Conservation (phyloP, 2,329 filamentous ascomycete species). For the Fusarium sp. region DNA sequence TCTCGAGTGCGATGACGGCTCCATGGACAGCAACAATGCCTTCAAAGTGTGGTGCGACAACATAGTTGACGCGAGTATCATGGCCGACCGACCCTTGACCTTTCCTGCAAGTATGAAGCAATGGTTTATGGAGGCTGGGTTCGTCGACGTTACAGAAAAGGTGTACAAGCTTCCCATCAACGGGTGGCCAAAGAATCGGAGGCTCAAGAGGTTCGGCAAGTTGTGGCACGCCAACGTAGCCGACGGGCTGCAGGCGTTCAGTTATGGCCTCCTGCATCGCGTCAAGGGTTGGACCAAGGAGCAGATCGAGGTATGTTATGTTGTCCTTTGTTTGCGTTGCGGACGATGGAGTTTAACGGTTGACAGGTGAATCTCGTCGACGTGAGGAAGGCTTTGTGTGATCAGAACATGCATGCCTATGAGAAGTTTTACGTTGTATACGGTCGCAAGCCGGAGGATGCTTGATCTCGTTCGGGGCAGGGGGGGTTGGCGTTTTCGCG, state of each 20-base stretch:
- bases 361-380: slow-evolving; percentile 13
- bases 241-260: slow-evolving; percentile 5
- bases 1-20: slow-evolving; percentile 7
- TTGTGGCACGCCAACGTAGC: slow-evolving; percentile 10
- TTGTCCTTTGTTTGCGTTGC: neutral
- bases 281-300: slow-evolving; percentile 11
- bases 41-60: slow-evolving; percentile 15
- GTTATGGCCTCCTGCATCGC: slow-evolving; percentile 9
- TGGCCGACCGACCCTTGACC: slow-evolving; percentile 4
- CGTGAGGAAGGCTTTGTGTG: slow-evolving; percentile 8
- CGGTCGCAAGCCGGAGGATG: slow-evolving; percentile 7
- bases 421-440: slow-evolving; percentile 13
- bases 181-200: slow-evolving; percentile 13
- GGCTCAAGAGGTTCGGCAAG: slow-evolving; percentile 14
- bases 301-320: slow-evolving; percentile 8
- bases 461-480: neutral
- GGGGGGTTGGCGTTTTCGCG: neutral
- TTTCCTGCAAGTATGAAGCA: slow-evolving; percentile 6
- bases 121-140: slow-evolving; percentile 1
- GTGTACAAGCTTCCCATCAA: slow-evolving; percentile 17
- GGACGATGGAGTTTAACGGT: neutral
- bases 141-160: slow-evolving; percentile 12
- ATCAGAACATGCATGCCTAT: slow-evolving; percentile 13
- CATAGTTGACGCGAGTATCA: slow-evolving; percentile 10
- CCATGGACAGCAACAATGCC: neutral